Evolutionary conservation across 2,329 filamentous ascomycete genomes (phyloP).

Genomic region (Periglandula ipomoeae): DNA sequence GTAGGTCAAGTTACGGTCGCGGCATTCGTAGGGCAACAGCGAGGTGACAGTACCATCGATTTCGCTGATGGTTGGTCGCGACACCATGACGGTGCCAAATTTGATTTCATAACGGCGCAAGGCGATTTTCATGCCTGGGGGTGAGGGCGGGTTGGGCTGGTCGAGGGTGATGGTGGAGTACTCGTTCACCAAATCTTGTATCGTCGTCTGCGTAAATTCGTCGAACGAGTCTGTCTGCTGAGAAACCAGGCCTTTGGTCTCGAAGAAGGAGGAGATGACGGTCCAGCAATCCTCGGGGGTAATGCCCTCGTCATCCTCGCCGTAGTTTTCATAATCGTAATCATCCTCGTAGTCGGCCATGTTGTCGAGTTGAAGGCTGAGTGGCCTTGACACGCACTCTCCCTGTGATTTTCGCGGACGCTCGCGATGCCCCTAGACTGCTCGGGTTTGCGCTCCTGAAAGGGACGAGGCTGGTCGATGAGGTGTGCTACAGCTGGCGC

Average conservation of each 20-base stretch:
- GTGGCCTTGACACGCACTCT: neutral
- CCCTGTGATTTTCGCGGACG: neutral
- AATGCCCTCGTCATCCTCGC: constrained; percentile 61
- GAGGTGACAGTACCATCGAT: constrained; percentile 81
- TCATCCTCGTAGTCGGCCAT: constrained; percentile 50
- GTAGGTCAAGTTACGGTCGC: constrained; percentile 92
- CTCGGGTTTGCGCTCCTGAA: neutral
- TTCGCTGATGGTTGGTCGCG: constrained; percentile 84
- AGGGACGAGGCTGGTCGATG: neutral
- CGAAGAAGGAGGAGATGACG: constrained; percentile 95
- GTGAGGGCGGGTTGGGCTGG: constrained; percentile 71
- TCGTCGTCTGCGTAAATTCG: constrained; percentile 88
- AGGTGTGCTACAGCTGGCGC: constrained; percentile 18
- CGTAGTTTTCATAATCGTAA: constrained; percentile 61
- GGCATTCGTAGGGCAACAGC: constrained; percentile 88
- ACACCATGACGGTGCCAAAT: constrained; percentile 83
- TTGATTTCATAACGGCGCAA: constrained; percentile 92
- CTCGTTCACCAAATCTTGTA: constrained; percentile 90
- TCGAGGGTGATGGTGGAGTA: constrained; percentile 89
- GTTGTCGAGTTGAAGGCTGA: constrained; percentile 11
- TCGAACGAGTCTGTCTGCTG: constrained; percentile 98
- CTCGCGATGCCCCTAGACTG: neutral
- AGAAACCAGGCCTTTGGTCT: constrained; percentile 88
- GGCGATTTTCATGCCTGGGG: constrained; percentile 70
- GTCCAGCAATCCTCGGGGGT: constrained; percentile 98